Evolutionary conservation across 768 basidiomycete species (phyloP).

Genomic region (Lyophyllum decastes): DNA sequence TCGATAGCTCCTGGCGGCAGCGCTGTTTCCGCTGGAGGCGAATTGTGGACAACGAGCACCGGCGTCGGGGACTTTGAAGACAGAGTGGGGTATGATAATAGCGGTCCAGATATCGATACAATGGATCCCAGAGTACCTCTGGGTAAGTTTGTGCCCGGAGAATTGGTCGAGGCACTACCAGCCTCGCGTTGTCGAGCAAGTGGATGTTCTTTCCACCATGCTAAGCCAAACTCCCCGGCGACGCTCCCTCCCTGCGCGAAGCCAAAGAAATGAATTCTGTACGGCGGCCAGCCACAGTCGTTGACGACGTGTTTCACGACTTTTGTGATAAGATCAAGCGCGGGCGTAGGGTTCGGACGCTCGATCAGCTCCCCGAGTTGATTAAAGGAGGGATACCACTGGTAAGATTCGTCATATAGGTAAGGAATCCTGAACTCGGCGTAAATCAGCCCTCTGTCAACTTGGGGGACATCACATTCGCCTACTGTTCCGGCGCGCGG

Average conservation of each 20-base stretch:
- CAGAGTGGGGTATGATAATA: slow-evolving; percentile 77
- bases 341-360: slow-evolving; percentile 72
- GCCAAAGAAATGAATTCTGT: slow-evolving; percentile 83
- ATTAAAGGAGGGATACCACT: slow-evolving; percentile 88
- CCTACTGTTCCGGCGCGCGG: slow-evolving; percentile 76
- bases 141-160: slow-evolving; percentile 12
- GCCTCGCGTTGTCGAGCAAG: slow-evolving; percentile 10
- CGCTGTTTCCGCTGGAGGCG: slow-evolving; percentile 43
- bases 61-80: slow-evolving; percentile 57
- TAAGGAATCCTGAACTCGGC: slow-evolving; percentile 63
- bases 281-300: slow-evolving; percentile 64
- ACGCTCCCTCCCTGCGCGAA: slow-evolving; percentile 87
- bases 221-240: slow-evolving; percentile 65
- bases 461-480: slow-evolving; percentile 3
- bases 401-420: slow-evolving; percentile 76
- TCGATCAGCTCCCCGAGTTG: slow-evolving; percentile 70
- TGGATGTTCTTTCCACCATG: slow-evolving; percentile 50
- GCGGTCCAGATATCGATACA: slow-evolving; percentile 67
- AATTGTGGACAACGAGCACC: slow-evolving; percentile 58
- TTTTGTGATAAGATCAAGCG: slow-evolving; percentile 54
- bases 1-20: slow-evolving; percentile 45
- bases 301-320: slow-evolving; percentile 57
- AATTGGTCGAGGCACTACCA: not conserved
- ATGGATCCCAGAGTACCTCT: slow-evolving; percentile 58
- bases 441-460: not conserved